Base-by-base conservation (phyloP, 2,329 filamentous ascomycete species). In the Penicillium glabrum region DNA sequence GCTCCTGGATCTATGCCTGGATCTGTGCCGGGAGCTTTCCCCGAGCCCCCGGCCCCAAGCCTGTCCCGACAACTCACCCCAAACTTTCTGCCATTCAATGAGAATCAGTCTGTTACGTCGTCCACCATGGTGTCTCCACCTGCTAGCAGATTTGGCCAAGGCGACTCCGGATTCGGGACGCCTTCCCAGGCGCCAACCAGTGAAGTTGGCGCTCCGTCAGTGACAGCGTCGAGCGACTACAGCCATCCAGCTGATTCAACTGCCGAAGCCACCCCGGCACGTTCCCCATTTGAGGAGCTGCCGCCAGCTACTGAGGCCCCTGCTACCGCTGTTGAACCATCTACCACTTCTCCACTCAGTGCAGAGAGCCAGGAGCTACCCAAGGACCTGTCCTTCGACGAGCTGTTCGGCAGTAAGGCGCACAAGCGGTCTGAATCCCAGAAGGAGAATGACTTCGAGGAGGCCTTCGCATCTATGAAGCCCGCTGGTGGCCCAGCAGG, bases 41-140 rank as follows among this genome's bases (percentile, higher is more conserved):
- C 47, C 33, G 70, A 71, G 47, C 79, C 80, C 21, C 85, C 87
- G 37, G 80, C 89, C 29, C 87, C 88, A 23, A 84, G 89, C 14
- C 87, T 89, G 71, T 89, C 89, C 23, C 83, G 87, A 57, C 91
- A 96, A 71, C 86, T 93, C 60, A 91, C 84, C 56, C 90, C 91
- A 6, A 87, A 84, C 68, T 89, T 89, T 71, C 77, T 93, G 47
- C 89, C 90, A 5, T 86, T 96, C 64, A 79, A 80, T 45, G 80
- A 87, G 47, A 79, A 82, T 48, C 87, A 90, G 59, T 91, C 90
- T 3, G 77, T 89, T 53, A 88, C 86, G 54, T 92, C 90, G 21
- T 95, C 91, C 16, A 87, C 89, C 27, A 89, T 89, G 73, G 88
- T 88, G 8, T 90, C 90, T 24, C 88, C 89, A 23, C 87, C 91